Percentiles rank a stretch among this genome's conserved stretches.
Conservation (phyloP, 2,329 filamentous ascomycete genomes). For the Graphium sp. region DNA sequence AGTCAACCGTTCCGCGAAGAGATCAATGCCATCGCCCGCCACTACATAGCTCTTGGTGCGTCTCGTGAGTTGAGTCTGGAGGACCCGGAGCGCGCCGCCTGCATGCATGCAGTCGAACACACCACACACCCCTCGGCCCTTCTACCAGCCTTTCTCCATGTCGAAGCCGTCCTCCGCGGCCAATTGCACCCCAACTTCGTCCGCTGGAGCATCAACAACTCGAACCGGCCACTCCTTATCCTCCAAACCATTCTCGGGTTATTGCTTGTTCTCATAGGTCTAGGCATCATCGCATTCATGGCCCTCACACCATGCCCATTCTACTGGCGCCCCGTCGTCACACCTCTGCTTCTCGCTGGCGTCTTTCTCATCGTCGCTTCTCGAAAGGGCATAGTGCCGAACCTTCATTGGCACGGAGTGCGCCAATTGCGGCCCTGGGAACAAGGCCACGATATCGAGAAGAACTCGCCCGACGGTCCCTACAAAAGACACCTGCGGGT, state of each 20-base stretch:
- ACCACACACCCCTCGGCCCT: conserved; percentile 68
- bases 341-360: conserved; percentile 52
- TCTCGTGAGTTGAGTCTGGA: conserved; percentile 62
- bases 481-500: conserved; percentile 5
- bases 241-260: conserved; percentile 55
- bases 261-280: conserved; percentile 35
- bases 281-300: conserved; percentile 42
- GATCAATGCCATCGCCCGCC: conserved; percentile 54
- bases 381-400: conserved; percentile 68
- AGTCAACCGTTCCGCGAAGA: conserved; percentile 67
- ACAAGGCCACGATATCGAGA: conserved; percentile 30
- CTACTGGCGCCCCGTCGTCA: conserved; percentile 51
- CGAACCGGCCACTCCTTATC: conserved; percentile 53
- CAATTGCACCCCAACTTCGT: conserved; percentile 76
- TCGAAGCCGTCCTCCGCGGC: conserved; percentile 53
- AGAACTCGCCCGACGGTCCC: conserved; percentile 3
- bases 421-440: conserved; percentile 65
- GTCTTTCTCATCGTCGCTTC: conserved; percentile 57
- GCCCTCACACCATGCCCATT: conserved; percentile 46
- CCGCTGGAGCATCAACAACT: conserved; percentile 70
- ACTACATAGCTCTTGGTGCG: conserved; percentile 52
- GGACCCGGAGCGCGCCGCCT: conserved; percentile 23
- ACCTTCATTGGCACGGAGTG: conserved; percentile 58
- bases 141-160: conserved; percentile 35
- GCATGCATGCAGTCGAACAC: conserved; percentile 51